These are phyloP conservation scores for Heliamphora pulchella DNA, from an alignment of 179 eudicot species.

Conservation along the genomic window DNA sequence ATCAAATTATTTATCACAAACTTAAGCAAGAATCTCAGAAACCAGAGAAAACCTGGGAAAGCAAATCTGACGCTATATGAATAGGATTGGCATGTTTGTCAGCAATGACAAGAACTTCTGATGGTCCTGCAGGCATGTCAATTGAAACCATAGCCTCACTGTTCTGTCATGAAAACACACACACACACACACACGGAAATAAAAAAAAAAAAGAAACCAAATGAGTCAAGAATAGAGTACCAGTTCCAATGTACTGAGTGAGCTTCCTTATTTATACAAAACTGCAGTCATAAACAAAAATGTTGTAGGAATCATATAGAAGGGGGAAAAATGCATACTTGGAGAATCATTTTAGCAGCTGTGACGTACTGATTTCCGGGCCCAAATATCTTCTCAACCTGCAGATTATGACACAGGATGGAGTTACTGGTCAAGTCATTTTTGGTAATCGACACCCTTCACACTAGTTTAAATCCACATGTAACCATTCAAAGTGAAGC, in stretches of 20 bases:
- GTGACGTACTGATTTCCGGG: constrained; percentile 99
- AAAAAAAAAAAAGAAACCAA: constrained; percentile 1
- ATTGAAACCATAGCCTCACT: constrained; percentile 99
- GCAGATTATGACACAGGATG: constrained; percentile 15
- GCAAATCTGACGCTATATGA: constrained; percentile 92
- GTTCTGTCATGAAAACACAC: constrained; percentile 42
- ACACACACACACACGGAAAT: too few species aligned
- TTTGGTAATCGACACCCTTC: too few species aligned
- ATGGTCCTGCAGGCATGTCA: constrained; percentile 99
- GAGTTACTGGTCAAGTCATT: too few species aligned
- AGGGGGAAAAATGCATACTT: constrained; percentile 36
- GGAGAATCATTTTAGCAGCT: constrained; percentile 98
- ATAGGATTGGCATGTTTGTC: constrained; percentile 83
- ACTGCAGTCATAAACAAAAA: background rate
- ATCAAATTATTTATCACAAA: constrained; percentile 4
- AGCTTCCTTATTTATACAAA: background rate
- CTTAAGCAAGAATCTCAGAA: background rate
- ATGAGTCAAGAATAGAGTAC: background rate
- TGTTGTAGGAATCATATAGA: background rate
- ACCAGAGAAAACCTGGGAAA: constrained; percentile 71
- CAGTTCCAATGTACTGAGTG: background rate
- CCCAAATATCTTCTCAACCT: constrained; percentile 98
- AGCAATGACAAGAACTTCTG: constrained; percentile 98
- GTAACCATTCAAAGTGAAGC: too few species aligned
- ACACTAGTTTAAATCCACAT: too few species aligned